A percentile compares a stretch with the other conserved stretches of the same genome.
These are phyloP conservation scores for Coemansia sp. DNA, from an alignment of 192 early-diverging fungal genomes.

Conservation along the genomic window DNA sequence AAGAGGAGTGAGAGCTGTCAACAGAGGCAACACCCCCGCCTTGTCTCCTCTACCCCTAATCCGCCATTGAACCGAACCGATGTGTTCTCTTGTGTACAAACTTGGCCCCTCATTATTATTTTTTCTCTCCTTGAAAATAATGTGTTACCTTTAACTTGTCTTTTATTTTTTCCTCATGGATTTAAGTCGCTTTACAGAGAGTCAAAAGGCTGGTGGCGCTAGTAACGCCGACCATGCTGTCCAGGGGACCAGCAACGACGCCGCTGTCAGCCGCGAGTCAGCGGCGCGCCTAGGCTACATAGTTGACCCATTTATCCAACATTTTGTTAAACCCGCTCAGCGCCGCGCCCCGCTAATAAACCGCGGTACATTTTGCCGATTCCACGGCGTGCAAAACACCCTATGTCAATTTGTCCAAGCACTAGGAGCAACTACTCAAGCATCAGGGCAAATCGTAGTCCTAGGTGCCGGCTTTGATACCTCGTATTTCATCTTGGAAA, in stretches of 20 bases:
- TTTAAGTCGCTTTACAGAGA: neutral
- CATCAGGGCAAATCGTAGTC: slow-evolving; percentile 67
- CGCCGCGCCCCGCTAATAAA: slow-evolving; percentile 90
- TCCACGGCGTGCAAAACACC: slow-evolving; percentile 64
- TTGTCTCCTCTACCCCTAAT: slow-evolving; percentile 7
- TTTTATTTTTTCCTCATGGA: neutral
- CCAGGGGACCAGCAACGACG: slow-evolving; percentile 91
- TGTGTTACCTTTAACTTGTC: too few relatives aligned
- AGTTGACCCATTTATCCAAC: slow-evolving; percentile 74
- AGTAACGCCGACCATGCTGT: slow-evolving; percentile 69
- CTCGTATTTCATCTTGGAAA: slow-evolving; percentile 80
- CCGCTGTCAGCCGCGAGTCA: slow-evolving; percentile 80
- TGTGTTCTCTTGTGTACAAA: too few relatives aligned
- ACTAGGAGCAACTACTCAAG: neutral
- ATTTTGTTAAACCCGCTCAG: slow-evolving; percentile 75
- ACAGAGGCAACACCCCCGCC: too few relatives aligned
- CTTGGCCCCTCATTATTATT: neutral
- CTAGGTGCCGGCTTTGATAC: slow-evolving; percentile 94
- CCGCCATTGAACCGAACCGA: neutral
- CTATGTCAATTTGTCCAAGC: slow-evolving; percentile 63
- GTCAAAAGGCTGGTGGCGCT: slow-evolving; percentile 8
- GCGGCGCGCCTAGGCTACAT: slow-evolving; percentile 82
- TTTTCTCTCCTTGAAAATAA: neutral
- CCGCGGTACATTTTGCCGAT: slow-evolving; percentile 84
- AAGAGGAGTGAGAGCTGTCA: neutral